Conservation (phyloP, 768 basidiomycete genomes). For the Trametes gibbosa region DNA sequence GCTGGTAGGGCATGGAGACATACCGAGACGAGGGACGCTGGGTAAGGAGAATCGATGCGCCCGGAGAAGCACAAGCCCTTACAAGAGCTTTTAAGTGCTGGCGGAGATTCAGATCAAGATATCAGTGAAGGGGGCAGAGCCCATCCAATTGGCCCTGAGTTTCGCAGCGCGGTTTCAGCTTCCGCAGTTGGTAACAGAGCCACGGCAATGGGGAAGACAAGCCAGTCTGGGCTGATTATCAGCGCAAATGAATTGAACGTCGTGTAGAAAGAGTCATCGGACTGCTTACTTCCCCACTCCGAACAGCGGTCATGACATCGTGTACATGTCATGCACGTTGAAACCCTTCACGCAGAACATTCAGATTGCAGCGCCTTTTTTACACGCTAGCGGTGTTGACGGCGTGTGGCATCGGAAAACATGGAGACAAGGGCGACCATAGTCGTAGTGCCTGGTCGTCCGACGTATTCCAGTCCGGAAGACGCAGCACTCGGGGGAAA, state of each 20-base stretch:
- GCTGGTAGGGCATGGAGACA: conserved; percentile 11
- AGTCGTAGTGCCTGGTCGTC: not conserved
- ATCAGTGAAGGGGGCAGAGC: conserved; percentile 11
- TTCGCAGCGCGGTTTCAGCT: not conserved
- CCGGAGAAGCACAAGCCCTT: conserved; percentile 5
- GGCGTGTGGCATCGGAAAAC: not conserved
- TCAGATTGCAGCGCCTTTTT: not conserved
- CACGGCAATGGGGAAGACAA: conserved; percentile 1
- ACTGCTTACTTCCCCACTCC: conserved; percentile 1
- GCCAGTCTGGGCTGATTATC: conserved; percentile 1
- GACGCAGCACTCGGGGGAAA: not conserved
- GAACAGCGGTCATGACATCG: not conserved
- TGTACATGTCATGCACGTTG: not conserved
- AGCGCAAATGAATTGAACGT: conserved; percentile 1
- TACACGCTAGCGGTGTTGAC: not conserved
- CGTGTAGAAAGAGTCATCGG: not conserved
- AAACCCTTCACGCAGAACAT: not conserved
- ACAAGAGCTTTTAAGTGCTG: conserved; percentile 13
- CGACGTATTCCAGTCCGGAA: not conserved
- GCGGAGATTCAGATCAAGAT: conserved; percentile 25
- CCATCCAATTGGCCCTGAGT: conserved; percentile 4
- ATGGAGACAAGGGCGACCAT: not conserved
- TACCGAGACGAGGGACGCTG: conserved; percentile 18
- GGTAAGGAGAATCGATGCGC: conserved; percentile 17
- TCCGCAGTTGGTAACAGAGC: conserved; percentile 5